These are phyloP conservation scores for Calonectria henricotiae DNA, from an alignment of 2,329 filamentous ascomycete genomes.

Conservation along the genomic window DNA sequence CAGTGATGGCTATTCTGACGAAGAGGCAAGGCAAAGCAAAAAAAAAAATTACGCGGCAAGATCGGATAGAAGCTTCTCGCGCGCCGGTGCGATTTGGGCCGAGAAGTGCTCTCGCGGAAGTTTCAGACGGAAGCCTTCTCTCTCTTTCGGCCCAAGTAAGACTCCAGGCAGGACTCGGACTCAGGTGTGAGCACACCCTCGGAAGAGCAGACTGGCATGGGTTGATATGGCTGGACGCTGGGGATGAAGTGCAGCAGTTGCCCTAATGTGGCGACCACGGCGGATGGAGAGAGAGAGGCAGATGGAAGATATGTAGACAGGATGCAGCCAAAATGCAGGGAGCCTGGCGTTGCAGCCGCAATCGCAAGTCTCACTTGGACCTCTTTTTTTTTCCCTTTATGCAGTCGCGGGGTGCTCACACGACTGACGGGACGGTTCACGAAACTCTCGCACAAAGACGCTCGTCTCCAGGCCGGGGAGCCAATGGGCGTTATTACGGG, in stretches of 20 bases:
- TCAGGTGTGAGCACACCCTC: slow-evolving; percentile 32
- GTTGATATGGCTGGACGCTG: slow-evolving; percentile 30
- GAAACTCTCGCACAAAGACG: slow-evolving; percentile 29
- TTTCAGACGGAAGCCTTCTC: slow-evolving; percentile 16
- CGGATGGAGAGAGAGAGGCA: slow-evolving; percentile 15
- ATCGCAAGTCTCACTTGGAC: slow-evolving; percentile 19
- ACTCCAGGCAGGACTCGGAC: slow-evolving; percentile 16
- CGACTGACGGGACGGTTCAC: slow-evolving; percentile 33
- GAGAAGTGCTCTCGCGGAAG: slow-evolving; percentile 17
- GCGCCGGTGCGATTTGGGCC: slow-evolving; percentile 12
- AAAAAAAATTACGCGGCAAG: slow-evolving; percentile 26
- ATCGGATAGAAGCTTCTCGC: slow-evolving; percentile 14
- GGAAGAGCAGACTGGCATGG: slow-evolving; percentile 29
- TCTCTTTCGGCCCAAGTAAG: slow-evolving; percentile 7
- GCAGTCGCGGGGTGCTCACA: slow-evolving; percentile 32
- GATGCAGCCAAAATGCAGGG: slow-evolving; percentile 23
- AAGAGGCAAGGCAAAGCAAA: slow-evolving; percentile 27
- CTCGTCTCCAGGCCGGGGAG: slow-evolving; percentile 23
- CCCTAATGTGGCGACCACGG: slow-evolving; percentile 31
- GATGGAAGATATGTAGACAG: slow-evolving; percentile 22
- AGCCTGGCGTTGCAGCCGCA: slow-evolving; percentile 27
- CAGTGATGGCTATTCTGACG: background rate
- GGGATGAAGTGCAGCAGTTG: slow-evolving; percentile 24
- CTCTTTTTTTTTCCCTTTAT: slow-evolving; percentile 16
- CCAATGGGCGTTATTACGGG: slow-evolving; percentile 34